phyloP scores from a whole-genome alignment of 495 filamentous ascomycete species.

The Talaromyces ruber region DNA sequence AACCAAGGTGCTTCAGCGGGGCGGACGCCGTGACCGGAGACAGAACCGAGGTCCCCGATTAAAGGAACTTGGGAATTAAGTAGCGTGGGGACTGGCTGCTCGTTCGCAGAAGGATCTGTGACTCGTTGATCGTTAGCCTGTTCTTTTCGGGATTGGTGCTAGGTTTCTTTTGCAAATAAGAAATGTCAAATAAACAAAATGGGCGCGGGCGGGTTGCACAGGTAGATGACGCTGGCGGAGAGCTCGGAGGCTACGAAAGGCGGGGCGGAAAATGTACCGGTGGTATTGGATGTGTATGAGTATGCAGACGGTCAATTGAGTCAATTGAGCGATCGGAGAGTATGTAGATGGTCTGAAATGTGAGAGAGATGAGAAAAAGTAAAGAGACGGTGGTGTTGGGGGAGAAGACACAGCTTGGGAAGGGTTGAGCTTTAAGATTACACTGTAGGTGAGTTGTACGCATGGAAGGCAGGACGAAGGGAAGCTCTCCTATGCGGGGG shows the following conservation, averaged over 20 bases:
- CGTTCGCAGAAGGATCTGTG: not conserved
- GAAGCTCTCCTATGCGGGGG: not conserved
- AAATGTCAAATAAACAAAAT: constrained; percentile 6
- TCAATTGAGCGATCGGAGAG: constrained; percentile 4
- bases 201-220: constrained; percentile 6
- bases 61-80: not conserved
- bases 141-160: not conserved
- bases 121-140: not conserved
- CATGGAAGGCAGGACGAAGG: not conserved
- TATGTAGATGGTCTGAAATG: not conserved
- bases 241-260: constrained; percentile 9
- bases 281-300: not conserved
- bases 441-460: not conserved
- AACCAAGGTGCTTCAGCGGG: constrained; percentile 3
- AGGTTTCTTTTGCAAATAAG: constrained; percentile 1
- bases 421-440: not conserved
- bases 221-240: constrained; percentile 3
- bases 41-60: not conserved
- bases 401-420: constrained; percentile 11
- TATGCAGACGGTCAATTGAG: not conserved
- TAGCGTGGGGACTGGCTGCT: not conserved
- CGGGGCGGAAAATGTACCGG: constrained; percentile 1
- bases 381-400: constrained; percentile 13
- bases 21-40: constrained; percentile 9
- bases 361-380: not conserved